Percentiles rank a stretch among this genome's conserved stretches.
Evolutionary conservation across 257 asterid species (phyloP).

Genomic region (Fraxinus americana): DNA sequence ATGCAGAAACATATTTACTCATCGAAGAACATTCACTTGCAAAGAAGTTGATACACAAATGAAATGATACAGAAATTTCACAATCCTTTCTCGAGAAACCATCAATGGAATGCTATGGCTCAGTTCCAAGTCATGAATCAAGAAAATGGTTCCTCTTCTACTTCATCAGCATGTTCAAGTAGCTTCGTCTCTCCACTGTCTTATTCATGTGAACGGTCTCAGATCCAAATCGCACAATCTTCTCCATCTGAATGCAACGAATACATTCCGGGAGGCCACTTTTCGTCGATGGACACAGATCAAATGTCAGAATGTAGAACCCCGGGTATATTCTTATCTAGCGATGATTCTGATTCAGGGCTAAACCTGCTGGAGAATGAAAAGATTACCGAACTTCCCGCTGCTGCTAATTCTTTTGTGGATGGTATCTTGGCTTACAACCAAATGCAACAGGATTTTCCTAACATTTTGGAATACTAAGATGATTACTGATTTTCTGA

Average conservation of each 20-base stretch:
- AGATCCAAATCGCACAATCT: constrained; percentile 34
- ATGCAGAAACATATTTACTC: constrained; percentile 20
- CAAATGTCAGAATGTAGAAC: constrained; percentile 28
- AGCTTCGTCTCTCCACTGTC: constrained; percentile 41
- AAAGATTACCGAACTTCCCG: constrained; percentile 8
- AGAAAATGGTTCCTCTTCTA: constrained; percentile 37
- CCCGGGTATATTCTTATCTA: constrained; percentile 19
- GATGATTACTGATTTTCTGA: constrained; percentile 45
- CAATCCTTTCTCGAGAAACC: constrained; percentile 20
- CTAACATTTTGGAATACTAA: constrained; percentile 50
- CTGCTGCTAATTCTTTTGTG: constrained; percentile 60
- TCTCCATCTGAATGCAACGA: constrained; percentile 48
- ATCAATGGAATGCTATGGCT: constrained; percentile 10
- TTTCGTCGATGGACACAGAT: constrained; percentile 13
- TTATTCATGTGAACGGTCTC: constrained; percentile 38
- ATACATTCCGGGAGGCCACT: constrained; percentile 35
- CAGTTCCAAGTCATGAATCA: constrained; percentile 29
- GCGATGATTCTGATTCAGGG: constrained; percentile 11
- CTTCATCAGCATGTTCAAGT: constrained; percentile 39
- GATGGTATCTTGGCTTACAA: constrained; percentile 69
- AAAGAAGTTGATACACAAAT: not conserved
- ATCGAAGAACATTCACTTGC: constrained; percentile 15
- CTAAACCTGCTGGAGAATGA: constrained; percentile 23
- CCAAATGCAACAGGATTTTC: constrained; percentile 70
- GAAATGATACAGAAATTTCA: constrained; percentile 26